Evolutionary conservation across 2,329 filamentous ascomycete genomes (phyloP).

Genomic region (Gnomoniopsis sp.): DNA sequence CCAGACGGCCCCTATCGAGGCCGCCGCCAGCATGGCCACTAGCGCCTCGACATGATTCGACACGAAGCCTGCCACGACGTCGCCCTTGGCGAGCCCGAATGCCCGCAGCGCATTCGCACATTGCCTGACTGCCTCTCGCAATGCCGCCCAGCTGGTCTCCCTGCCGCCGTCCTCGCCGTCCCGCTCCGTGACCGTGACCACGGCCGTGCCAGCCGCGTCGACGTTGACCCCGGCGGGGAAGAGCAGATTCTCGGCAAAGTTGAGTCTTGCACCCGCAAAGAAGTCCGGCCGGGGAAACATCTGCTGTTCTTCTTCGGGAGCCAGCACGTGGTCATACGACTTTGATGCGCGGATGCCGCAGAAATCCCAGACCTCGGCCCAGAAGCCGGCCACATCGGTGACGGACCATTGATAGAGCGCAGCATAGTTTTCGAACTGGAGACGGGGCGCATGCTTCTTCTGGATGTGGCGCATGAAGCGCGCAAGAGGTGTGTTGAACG

Average conservation of each 20-base stretch:
- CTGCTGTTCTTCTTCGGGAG: constrained; percentile 55
- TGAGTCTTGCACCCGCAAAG: constrained; percentile 75
- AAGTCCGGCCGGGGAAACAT: constrained; percentile 89
- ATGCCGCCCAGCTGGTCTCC: constrained; percentile 68
- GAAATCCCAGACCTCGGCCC: constrained; percentile 82
- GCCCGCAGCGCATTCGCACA: constrained; percentile 70
- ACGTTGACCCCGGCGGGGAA: constrained; percentile 62
- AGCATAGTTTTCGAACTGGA: constrained; percentile 64
- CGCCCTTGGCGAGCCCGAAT: constrained; percentile 54
- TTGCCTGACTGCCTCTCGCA: constrained; percentile 72
- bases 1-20: constrained; percentile 84
- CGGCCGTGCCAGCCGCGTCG: constrained; percentile 60
- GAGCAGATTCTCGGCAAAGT: constrained; percentile 93
- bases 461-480: constrained; percentile 69
- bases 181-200: constrained; percentile 78
- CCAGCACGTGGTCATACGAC: constrained; percentile 56
- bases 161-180: constrained; percentile 57
- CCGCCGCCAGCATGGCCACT: constrained; percentile 81
- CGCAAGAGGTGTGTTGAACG: constrained; percentile 66
- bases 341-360: constrained; percentile 70
- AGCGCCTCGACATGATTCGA: constrained; percentile 87
- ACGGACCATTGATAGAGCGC: constrained; percentile 86
- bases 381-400: constrained; percentile 71
- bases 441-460: constrained; percentile 52
- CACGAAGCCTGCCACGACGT: constrained; percentile 70